Evolutionary conservation across 371 early-diverging fungal species (phyloP).

Genomic region (Saksenaea oblongispora): DNA sequence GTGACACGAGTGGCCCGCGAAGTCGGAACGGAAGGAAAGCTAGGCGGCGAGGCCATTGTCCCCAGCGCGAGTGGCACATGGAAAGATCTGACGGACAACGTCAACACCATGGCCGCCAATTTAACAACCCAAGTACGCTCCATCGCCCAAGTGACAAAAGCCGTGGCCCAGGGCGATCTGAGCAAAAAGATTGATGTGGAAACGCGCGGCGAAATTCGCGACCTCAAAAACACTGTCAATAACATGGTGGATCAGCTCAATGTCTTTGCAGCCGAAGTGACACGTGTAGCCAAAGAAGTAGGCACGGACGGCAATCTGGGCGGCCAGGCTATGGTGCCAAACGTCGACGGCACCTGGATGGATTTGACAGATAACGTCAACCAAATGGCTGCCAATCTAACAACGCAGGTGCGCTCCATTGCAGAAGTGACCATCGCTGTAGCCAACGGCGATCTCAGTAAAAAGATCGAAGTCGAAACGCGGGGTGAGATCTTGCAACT

Average conservation of each 20-base stretch:
- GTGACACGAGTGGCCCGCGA: constrained; percentile 61
- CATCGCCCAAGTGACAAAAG: constrained; percentile 61
- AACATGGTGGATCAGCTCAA: constrained; percentile 55
- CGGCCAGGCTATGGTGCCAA: neutral
- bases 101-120: constrained; percentile 60
- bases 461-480: neutral
- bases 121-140: constrained; percentile 66
- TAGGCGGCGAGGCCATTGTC: constrained; percentile 55
- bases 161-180: constrained; percentile 67
- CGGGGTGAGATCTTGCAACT: neutral
- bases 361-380: constrained; percentile 42
- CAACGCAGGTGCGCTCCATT: constrained; percentile 4
- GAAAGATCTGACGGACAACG: constrained; percentile 62
- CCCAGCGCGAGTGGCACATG: constrained; percentile 61
- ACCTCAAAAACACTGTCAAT: constrained; percentile 66
- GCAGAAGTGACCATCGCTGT: constrained; percentile 10
- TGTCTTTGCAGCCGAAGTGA: constrained; percentile 36
- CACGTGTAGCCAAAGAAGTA: neutral
- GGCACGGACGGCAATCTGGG: neutral
- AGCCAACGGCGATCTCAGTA: neutral
- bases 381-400: constrained; percentile 32
- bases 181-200: constrained; percentile 21
- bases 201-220: constrained; percentile 58
- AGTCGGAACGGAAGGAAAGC: constrained; percentile 62
- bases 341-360: constrained; percentile 22